Evolutionary conservation across 2,329 filamentous ascomycete genomes (phyloP), one percentile per base, ranked within the genome.

Genomic region (Fusarium poae): DNA sequence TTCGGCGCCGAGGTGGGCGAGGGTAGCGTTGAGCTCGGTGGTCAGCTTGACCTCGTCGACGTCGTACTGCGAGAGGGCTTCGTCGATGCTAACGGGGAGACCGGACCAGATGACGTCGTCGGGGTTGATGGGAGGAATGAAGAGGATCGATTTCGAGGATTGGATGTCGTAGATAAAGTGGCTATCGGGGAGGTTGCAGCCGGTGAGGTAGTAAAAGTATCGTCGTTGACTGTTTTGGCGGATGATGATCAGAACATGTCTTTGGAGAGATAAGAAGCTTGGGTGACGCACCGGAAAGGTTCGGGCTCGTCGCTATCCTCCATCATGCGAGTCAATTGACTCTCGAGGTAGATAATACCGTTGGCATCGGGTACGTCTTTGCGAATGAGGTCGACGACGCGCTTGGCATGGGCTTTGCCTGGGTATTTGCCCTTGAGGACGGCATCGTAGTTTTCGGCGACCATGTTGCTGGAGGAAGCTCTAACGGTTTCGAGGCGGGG

Each of bases 21-120:
- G 84, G n/a, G 86, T 85, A n/a, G 88, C 82, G 77, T 96, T 94
- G 72, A 97, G 83, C 44, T 96, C 91, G 53, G 87, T 88, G 12
- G 89, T 91, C 65, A 89, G 89, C 60, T 87, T 86, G 67, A 95
- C 93, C 35, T 88, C 83, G 77, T 98, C 95, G 67, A 97, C 88
- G 70, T 97, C 93, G 81, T 93, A 98, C 68, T 87, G 86, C 48
- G 87, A 81, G 64, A 91, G 82, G 9, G 95, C 95, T 75, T 97
- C 91, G 42, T 91, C 86, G 34, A 86, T 81, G 35, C 89, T 92
- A 64, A 97, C 83, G 0, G 95, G 96, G 18, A 98, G 86, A 15
- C 96, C 96, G 29, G 91, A 92, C 95, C 95, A 99, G 76, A 98
- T 93, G 61, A 98, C 94, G 56, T 89, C 90, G 43, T 96, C 92